Evolutionary conservation across 2,329 filamentous ascomycete genomes (phyloP).

Genomic region (Botrytis pseudocinerea): DNA sequence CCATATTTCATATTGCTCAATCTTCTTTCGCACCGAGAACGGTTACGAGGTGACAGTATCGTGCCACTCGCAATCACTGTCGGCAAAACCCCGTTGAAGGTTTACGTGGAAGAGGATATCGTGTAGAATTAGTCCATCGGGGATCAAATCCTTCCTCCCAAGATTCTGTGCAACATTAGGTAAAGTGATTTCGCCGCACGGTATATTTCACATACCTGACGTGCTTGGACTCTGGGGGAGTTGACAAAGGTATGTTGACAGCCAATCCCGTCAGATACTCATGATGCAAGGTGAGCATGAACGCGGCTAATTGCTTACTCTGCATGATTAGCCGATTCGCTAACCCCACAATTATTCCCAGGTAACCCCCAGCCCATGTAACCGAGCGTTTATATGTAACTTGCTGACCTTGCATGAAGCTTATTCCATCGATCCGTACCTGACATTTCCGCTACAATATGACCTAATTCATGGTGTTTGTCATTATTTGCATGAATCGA

Average conservation of each 20-base stretch:
- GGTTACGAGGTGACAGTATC: background rate
- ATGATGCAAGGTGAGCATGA: constrained; percentile 10
- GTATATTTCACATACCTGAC: background rate
- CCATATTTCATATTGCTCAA: background rate
- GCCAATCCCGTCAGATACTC: background rate
- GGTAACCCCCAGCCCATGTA: background rate
- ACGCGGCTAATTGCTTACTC: background rate
- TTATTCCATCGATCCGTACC: background rate
- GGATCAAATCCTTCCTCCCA: background rate
- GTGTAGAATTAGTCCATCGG: background rate
- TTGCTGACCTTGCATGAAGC: constrained; percentile 7
- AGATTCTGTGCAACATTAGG: background rate
- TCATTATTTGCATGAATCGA: no score
- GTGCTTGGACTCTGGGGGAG: background rate
- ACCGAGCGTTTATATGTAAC: background rate
- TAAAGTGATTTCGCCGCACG: background rate
- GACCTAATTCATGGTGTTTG: background rate
- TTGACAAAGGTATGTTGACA: background rate
- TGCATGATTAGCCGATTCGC: background rate
- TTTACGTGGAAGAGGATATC: background rate
- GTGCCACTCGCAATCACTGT: background rate
- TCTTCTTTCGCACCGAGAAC: background rate
- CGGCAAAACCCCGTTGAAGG: no score
- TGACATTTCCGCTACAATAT: background rate
- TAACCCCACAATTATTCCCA: background rate